Base-by-base conservation (phyloP, 2,329 filamentous ascomycete species). In the Aspergillus ruber region DNA sequence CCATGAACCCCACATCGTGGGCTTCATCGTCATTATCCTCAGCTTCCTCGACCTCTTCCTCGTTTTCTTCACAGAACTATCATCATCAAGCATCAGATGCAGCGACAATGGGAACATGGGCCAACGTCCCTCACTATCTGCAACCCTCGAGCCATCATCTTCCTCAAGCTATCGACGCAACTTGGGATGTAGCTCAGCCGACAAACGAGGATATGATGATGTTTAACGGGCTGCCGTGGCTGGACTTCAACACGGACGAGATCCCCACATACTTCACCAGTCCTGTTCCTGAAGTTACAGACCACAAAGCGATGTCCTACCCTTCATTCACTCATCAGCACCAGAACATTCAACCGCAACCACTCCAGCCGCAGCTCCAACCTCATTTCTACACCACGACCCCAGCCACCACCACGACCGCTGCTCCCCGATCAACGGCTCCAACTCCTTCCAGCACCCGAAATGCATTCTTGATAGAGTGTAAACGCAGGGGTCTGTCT, bases 401-500 rank as follows among this genome's bases (percentile, higher is more conserved):
- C n/a, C 8, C n/a, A 15, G 17, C 36, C 12, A 39, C 36, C 7
- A 39, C 36, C 36, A 39, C 12, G 6, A 8, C 15, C 20, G 15
- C 8, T 18, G 36, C 36, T 12, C 36, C 36, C 10, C 15, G 15
- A 18, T 10, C 36, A 39, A 1, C 36, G 15, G 15, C 39, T 46
- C 7, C 45, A 32, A 23, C 25, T 47, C 17, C 33, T 18, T 23
- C 25, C 10, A 55, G 64, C 9, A 41, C 54, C 8, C 65, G 63
- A 35, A 70, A 75, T 48, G 58, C 57, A 3, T 67, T 71, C 42
- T 55, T 76, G 4, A 61, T 76, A 8, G 53, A 63, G 8, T 68
- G 62, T 48, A 74, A 74, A 49, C 59, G 57, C 3, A 57, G 61
- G 7, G 72, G 72, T 0, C 58, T 72, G 20, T 74, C 72, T 1